Evolutionary conservation across 73 alveolate species (phyloP), one percentile per base, ranked within the genome.

Genomic region (Paramecium caudatum): DNA sequence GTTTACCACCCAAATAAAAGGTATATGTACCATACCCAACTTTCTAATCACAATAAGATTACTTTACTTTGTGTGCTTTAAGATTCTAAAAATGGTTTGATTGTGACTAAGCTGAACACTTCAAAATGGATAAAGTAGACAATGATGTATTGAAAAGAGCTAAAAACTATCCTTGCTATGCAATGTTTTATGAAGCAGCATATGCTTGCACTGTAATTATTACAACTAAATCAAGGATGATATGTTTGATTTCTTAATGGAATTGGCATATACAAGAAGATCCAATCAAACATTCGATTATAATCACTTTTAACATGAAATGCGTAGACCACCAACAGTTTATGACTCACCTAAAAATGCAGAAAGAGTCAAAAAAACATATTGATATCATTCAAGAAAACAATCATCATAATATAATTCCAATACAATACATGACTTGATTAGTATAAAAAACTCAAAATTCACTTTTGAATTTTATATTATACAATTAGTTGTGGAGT

Each of bases 171-270:
- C 93, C 93, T 21, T 86, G 93, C 68, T 86, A 86, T 43, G 69
- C 82, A 19, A 55, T 62, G 80, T 86, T 23, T 62, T 86, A 86
- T 43, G 93, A 86, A 63, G 93, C 93, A 21, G 65, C 63, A n/a
- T 86, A 86, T 63, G 87, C 93, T 34, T 86, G 93, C 93, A 74
- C 88, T 36, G 88, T 74, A 74, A 0, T 12, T 2, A 74, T 6
- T 16, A 19, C 19, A 12, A 0, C 16, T 19, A n/a, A 16, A 19
- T 74, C 9, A 41, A 86, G 85, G 93, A 86, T 63, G 93, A 86
- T 43, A 86, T 86, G 93, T 86, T 86, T 13, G 93, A 86, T 45
- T 86, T 86, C 82, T 86, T 86, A 48, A 86, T 86, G 93, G 93
- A 86, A 46, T 86, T 86, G 85, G 93, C 93, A 15, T 86, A 86